These are phyloP conservation scores for Ballota nigra DNA, from an alignment of 257 asterid genomes.

Conservation along the genomic window DNA sequence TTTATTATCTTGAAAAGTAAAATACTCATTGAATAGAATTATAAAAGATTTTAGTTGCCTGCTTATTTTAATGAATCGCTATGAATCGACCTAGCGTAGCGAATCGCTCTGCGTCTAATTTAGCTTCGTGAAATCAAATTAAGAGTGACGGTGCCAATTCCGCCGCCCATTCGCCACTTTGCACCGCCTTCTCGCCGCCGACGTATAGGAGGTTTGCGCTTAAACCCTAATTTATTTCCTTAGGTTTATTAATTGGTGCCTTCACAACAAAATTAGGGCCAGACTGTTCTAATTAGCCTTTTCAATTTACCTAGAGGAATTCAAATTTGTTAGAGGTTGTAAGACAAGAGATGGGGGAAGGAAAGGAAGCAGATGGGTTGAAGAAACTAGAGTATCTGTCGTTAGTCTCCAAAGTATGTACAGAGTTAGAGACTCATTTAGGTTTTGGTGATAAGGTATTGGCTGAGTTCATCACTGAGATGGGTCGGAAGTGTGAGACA, in stretches of 20 bases:
- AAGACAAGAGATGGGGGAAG: slow-evolving; percentile 35
- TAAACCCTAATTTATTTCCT: not conserved
- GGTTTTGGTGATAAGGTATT: slow-evolving; percentile 70
- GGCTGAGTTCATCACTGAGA: slow-evolving; percentile 77
- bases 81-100: too few species aligned
- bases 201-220: not conserved
- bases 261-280: not conserved
- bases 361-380: slow-evolving; percentile 43
- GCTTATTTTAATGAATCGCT: too few species aligned
- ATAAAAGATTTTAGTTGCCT: too few species aligned
- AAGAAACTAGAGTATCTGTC: slow-evolving; percentile 74
- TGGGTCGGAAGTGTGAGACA: slow-evolving; percentile 60
- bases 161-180: not conserved
- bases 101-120: too few species aligned
- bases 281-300: not conserved
- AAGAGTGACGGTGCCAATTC: not conserved
- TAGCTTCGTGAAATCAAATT: too few species aligned
- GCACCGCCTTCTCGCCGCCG: not conserved
- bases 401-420: slow-evolving; percentile 76
- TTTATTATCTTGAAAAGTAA: too few species aligned
- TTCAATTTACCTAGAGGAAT: not conserved
- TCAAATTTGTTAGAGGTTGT: not conserved
- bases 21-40: too few species aligned
- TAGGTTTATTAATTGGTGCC: not conserved
- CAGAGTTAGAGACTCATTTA: slow-evolving; percentile 71